phyloP scores from a whole-genome alignment of 306 rosid species.

The Inga oerstediana region DNA sequence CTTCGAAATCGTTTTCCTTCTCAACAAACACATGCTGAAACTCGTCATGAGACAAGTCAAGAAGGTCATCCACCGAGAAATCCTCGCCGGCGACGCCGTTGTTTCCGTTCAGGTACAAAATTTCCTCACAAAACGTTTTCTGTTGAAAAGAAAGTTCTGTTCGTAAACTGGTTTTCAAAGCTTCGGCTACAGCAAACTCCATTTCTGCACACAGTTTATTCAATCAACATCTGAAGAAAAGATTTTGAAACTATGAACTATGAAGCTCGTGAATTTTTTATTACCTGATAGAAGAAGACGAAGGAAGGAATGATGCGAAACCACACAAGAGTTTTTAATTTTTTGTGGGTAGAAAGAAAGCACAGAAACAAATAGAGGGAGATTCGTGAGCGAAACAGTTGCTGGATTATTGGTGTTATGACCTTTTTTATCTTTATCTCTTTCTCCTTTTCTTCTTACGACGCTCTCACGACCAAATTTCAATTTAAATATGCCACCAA shows the following conservation, averaged over 20 bases:
- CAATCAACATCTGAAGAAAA: background rate
- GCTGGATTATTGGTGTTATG: slow-evolving; percentile 47
- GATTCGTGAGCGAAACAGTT: slow-evolving; percentile 55
- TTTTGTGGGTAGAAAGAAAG: slow-evolving; percentile 39
- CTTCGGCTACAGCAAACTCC: slow-evolving; percentile 67
- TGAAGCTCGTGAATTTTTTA: slow-evolving; percentile 17
- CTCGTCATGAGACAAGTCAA: slow-evolving; percentile 68
- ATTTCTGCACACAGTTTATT: slow-evolving; percentile 42
- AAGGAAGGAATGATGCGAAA: slow-evolving; percentile 33
- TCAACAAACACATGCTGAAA: slow-evolving; percentile 49
- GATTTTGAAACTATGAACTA: background rate
- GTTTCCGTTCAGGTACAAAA: slow-evolving; percentile 39
- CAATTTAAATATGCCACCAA: slow-evolving; percentile 33
- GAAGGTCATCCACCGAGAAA: slow-evolving; percentile 77
- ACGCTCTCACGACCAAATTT: background rate
- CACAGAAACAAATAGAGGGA: slow-evolving; percentile 40
- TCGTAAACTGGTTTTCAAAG: slow-evolving; percentile 70
- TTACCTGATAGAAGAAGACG: slow-evolving; percentile 36
- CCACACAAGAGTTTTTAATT: slow-evolving; percentile 21
- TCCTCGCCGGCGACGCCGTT: slow-evolving; percentile 63
- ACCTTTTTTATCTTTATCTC: slow-evolving; percentile 21
- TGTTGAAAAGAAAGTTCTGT: slow-evolving; percentile 54
- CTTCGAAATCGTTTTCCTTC: slow-evolving; percentile 45
- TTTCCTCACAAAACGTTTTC: slow-evolving; percentile 46
- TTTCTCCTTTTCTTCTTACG: background rate